Conservation (phyloP, 75 land plant species). For the Picea glauca region DNA sequence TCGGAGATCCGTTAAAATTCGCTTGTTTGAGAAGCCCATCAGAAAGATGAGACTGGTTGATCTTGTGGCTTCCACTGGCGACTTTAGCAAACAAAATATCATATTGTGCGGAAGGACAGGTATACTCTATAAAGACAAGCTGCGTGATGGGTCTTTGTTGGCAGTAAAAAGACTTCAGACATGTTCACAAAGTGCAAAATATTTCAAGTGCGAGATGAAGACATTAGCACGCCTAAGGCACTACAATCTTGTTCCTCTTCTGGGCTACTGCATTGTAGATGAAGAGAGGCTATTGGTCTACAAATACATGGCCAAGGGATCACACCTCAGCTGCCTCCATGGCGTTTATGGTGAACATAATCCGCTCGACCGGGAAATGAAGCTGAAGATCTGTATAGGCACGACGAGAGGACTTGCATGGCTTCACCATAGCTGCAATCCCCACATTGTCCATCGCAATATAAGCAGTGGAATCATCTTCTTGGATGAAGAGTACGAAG, state of each 20-base stretch:
- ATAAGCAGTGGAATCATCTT: too few relatives aligned
- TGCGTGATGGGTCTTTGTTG: conserved; percentile 65
- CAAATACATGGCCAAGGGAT: conserved; percentile 8
- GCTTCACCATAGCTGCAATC: too few relatives aligned
- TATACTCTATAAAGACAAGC: conserved; percentile 57
- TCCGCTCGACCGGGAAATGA: conserved; percentile 10
- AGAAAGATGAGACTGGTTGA: conserved; percentile 68
- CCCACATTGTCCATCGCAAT: too few relatives aligned
- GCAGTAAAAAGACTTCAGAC: conserved; percentile 76
- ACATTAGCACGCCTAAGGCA: conserved; percentile 62
- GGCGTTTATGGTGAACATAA: background rate
- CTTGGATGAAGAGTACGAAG: too few relatives aligned
- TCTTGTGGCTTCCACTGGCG: conserved; percentile 76
- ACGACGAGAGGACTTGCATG: too few relatives aligned
- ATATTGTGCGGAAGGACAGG: conserved; percentile 72
- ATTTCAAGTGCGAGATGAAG: conserved; percentile 77
- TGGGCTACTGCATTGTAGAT: conserved; percentile 76
- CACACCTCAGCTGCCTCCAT: too few relatives aligned
- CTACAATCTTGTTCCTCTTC: conserved; percentile 69
- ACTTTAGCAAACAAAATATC: conserved; percentile 59
- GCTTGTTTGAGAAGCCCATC: conserved; percentile 79
- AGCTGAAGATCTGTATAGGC: too few relatives aligned
- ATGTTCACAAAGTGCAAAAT: conserved; percentile 49
- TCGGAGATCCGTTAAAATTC: conserved; percentile 19
- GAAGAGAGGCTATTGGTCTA: conserved; percentile 76